Conservation (phyloP, 2,329 filamentous ascomycete species). For the Cladosporium sp. region DNA sequence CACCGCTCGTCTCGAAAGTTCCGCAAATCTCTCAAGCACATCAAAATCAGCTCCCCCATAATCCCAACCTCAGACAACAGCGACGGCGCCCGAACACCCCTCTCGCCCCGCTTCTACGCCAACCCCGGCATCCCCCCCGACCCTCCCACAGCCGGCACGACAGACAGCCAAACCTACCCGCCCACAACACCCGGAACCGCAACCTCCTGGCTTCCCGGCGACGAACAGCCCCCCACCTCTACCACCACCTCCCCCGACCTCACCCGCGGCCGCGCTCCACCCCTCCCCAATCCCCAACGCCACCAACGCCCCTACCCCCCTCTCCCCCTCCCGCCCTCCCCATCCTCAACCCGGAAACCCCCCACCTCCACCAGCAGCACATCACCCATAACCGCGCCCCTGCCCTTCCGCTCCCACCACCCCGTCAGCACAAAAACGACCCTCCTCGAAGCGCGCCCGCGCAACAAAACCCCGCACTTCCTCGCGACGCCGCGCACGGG, state of each 20-base stretch:
- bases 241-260: conserved; percentile 13
- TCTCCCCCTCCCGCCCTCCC: not conserved
- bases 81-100: conserved; percentile 43
- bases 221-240: conserved; percentile 8
- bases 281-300: conserved; percentile 22
- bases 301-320: not conserved
- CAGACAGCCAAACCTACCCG: conserved; percentile 24
- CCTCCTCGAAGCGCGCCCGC: conserved; percentile 32
- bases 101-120: conserved; percentile 50
- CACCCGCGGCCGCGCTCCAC: conserved; percentile 22
- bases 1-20: conserved; percentile 16
- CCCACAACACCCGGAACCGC: conserved; percentile 29
- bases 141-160: conserved; percentile 36
- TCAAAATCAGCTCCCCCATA: conserved; percentile 53
- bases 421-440: conserved; percentile 37
- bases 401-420: conserved; percentile 7
- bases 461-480: conserved; percentile 13
- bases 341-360: not conserved
- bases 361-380: too few species aligned
- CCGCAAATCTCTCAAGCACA: conserved; percentile 42
- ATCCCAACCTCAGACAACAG: conserved; percentile 35
- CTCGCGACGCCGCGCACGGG: conserved; percentile 47
- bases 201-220: conserved; percentile 15
- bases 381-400: not conserved
- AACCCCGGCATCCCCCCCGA: conserved; percentile 51